These are phyloP conservation scores for Seminavis robusta DNA, from an alignment of 108 stramenopile species.

Conservation along the genomic window DNA sequence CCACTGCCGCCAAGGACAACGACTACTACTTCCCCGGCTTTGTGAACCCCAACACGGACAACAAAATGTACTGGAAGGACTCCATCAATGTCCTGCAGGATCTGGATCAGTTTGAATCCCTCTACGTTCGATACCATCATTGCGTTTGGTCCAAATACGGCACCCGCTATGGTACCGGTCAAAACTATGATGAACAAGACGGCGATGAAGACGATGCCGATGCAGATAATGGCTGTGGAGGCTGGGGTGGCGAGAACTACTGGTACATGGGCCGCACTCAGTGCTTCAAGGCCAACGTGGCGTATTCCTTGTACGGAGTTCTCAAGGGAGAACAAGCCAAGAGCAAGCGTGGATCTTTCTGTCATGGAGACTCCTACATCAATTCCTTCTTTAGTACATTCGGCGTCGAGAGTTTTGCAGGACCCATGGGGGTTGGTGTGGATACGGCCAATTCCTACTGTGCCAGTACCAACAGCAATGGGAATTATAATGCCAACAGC, in stretches of 20 bases:
- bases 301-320: constrained; percentile 50
- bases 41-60: constrained; percentile 18
- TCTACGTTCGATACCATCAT: constrained; percentile 40
- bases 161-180: not conserved
- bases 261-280: constrained; percentile 58
- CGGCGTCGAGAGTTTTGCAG: constrained; percentile 20
- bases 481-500: too few relatives aligned
- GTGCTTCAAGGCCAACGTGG: constrained; percentile 51
- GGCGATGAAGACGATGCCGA: constrained; percentile 13
- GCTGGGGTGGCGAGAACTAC: constrained; percentile 25
- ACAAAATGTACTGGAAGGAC: constrained; percentile 23
- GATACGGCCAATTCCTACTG: not conserved
- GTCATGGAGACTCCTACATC: constrained; percentile 19
- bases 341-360: too few relatives aligned
- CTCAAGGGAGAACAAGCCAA: constrained; percentile 13
- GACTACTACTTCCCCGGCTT: constrained; percentile 16
- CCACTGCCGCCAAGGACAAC: constrained; percentile 8
- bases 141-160: constrained; percentile 30
- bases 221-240: constrained; percentile 20
- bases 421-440: too few relatives aligned
- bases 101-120: constrained; percentile 28
- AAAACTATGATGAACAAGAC: constrained; percentile 8
- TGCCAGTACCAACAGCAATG: too few relatives aligned
- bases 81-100: constrained; percentile 40
- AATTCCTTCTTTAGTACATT: constrained; percentile 42